Base-by-base conservation (phyloP, 164 flowering plant genomes). In the Aristolochia californica region DNA sequence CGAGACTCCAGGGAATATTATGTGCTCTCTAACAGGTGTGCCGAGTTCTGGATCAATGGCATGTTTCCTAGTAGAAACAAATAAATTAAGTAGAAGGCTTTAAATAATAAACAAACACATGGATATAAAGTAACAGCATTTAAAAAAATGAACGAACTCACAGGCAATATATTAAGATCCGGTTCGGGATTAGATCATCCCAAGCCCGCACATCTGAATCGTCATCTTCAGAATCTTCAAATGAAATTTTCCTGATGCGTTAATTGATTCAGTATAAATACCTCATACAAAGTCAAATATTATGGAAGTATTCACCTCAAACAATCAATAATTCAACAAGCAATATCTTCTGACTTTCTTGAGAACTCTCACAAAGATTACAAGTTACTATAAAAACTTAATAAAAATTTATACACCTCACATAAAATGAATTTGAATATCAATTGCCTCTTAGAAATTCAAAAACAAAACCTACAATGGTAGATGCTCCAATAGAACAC, bases 101-200 rank as follows among this genome's bases (percentile, higher is more conserved):
- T 12, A 34, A 34, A 34, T 34, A 34, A 34, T 34, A 8, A n/a
- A 34, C 10, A 34, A 34, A 2, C 40, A 34, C 40, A 34, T 34
- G 10, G 40, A 47, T n/a, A 18, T 2, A 17, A 30, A 15, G 21
- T 34, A 66, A 57, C 48, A 22, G 45, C 56, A 10, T 8, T 9
- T 1, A 0, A 25, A 38, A 13, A 45, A 45, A 23, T 1, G 44
- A 56, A 60, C 56, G 51, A 50, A 71, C 87, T 78, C 74, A 91
- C 97, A 78, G 38, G 78, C 97, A 90, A 63, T 87, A 90, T 64
- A 90, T 87, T 63, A 90, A 74, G 48, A 85, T 67, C 40, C 85
- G 84, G 10, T 81, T 74, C 18, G 75, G 80, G 43, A 91, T 53
- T 49, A 91, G 77, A 68, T 56, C 73, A 15, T 76, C 80, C 97